Evolutionary conservation across 1,139 yeast genomes (phyloP), one percentile per base, ranked within the genome.

Genomic region (Meyerozyma guilliermondii): DNA sequence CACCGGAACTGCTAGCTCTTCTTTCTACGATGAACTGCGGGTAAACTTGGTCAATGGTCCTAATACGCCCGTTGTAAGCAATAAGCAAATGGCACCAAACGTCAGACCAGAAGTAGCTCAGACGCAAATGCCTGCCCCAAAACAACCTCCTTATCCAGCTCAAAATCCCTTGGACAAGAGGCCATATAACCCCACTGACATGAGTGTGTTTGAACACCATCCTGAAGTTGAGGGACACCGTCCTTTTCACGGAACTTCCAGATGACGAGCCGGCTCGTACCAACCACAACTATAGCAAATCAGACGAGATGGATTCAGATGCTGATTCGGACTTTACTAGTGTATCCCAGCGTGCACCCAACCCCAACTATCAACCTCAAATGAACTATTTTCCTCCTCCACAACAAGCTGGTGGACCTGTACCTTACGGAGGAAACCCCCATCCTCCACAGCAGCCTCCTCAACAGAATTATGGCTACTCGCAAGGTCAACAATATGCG

Each of bases 171-270:
- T 56, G 37, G 50, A 51, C 39, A 50, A 50, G 39, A 55, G 58
- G 7, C 52, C 55, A 30, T 56, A 55, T 41, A 46, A 49, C 34
- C 52, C 56, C 10, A 52, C 56, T 17, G 46, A 51, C 34, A 50
- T 54, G 35, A 58, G 59, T 35, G 76, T 69, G 5, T 71, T 71
- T 54, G 76, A 69, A 49, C 76, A 70, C 47, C 76, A 69, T 46
- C 74, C 75, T 2, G 69, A 61, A 47, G 75, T 69, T 4, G 76
- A 71, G 45, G 76, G 76, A 7, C 76, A 71, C 51, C 65, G 66
- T 49, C 76, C 76, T n/a, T n/a, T 71, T 71, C 46, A 69, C 76
- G 10, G 76, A 71, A 48, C 50, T 71, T 46, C 66, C 60, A 33
- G 76, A 70, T 49, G 66, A 65, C 41, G 59, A 54, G 16, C 56